Percentiles rank a stretch among this genome's conserved stretches.
Conservation (phyloP, 129 eudicot species). For the Pseudognaphalium luteoalbum region DNA sequence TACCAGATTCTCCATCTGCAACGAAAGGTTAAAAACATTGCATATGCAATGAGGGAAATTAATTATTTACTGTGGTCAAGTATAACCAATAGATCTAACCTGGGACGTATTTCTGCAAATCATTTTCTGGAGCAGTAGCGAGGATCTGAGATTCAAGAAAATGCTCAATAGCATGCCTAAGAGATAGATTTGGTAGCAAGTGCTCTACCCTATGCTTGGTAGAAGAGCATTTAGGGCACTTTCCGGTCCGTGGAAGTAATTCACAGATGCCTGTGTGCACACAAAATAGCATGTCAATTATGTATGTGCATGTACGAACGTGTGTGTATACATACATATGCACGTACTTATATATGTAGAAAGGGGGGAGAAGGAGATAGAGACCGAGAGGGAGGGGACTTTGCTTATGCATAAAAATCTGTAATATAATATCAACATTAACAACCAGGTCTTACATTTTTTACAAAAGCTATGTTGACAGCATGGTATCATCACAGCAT, state of each 20-base stretch:
- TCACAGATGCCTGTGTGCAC: conserved; percentile 58
- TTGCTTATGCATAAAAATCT: background rate
- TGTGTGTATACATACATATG: background rate
- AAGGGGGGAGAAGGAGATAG: no score
- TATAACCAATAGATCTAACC: conserved; percentile 43
- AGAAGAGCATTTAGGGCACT: conserved; percentile 82
- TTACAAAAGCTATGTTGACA: conserved; percentile 94
- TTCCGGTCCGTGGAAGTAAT: conserved; percentile 49
- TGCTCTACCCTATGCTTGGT: conserved; percentile 55
- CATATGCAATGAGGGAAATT: background rate
- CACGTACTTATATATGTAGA: background rate
- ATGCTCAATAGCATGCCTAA: conserved; percentile 81
- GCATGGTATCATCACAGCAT: conserved; percentile 98
- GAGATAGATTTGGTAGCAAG: conserved; percentile 83
- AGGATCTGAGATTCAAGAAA: conserved; percentile 72
- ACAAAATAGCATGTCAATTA: conserved; percentile 18
- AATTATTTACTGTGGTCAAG: background rate
- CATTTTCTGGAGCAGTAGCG: conserved; percentile 47
- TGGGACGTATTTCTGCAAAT: conserved; percentile 67
- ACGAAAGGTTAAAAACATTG: conserved; percentile 5
- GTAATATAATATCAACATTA: conserved; percentile 8
- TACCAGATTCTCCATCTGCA: conserved; percentile 95
- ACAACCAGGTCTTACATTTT: conserved; percentile 59
- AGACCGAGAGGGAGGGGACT: background rate
- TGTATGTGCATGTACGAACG: background rate